Evolutionary conservation across 2,329 filamentous ascomycete genomes (phyloP), one percentile per base, ranked within the genome.

Genomic region (Hypomyces rosellus): DNA sequence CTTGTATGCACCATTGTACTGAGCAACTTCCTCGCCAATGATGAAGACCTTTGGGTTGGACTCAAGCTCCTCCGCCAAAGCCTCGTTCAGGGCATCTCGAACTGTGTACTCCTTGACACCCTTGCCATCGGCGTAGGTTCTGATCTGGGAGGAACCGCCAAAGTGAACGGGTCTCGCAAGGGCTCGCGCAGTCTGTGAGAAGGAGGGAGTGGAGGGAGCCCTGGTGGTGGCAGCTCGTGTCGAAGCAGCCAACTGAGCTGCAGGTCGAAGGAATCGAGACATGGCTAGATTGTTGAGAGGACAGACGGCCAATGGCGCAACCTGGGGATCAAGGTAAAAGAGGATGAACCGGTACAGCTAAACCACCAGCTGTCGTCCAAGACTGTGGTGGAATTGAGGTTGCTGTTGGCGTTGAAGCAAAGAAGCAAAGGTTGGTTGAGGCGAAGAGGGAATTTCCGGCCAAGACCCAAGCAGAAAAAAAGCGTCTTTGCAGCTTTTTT

Each of bases 1-100:
- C 78, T 99, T 99, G 84, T 99, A 99, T 68, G 92, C 92, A 79
- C 93, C 93, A 73, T 99, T 99, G 80, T 99, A 99, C 76, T 99
- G 93, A 64, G 93, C 93, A 66, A 99, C 93, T 77, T 99, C 93
- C 80, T 99, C 93, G 65, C 93, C 93, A 52, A 99, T 73, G 61
- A 99, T 76, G 72, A 96, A 99, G 63, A 96, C 91, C 80, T 96
- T 97, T 57, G 86, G 80, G 74, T 99, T 95, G 67, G 74, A 70
- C 79, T 96, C 91, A 72, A 99, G 84, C 80, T 99, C 93, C 78
- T 99, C 93, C 44, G 90, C 90, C 67, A 99, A 85, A 54, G 93
- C 93, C 78, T 99, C 92, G 71, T 99, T 99, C 67, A 99, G 78
- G 54, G 93, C 93, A 69, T 99, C 93, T 76, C 93, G 84, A 65